Evolutionary conservation across 1,284 basidiomycete species (phyloP).

Genomic region (Rhodotorula sp.): DNA sequence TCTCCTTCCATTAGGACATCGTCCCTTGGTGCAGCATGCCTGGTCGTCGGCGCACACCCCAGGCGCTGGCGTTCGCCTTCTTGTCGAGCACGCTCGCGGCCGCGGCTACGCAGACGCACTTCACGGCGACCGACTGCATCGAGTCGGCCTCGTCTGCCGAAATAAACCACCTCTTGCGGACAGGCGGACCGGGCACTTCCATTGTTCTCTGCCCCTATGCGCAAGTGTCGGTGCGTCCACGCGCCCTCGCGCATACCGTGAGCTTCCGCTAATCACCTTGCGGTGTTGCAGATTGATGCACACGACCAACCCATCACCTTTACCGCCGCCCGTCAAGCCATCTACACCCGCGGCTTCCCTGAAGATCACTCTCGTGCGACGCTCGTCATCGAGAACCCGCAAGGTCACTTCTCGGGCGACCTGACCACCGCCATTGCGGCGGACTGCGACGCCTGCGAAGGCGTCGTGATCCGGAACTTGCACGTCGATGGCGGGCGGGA

Average conservation of each 20-base stretch:
- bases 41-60: not conserved
- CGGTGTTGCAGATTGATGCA: constrained; percentile 20
- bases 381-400: constrained; percentile 25
- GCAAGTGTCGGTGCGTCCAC: constrained; percentile 14
- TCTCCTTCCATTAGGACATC: too few species aligned
- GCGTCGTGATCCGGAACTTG: constrained; percentile 17
- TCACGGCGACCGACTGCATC: constrained; percentile 25
- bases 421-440: constrained; percentile 36
- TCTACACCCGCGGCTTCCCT: constrained; percentile 30
- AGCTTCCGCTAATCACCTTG: not conserved
- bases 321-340: constrained; percentile 30
- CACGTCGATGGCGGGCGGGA: constrained; percentile 37
- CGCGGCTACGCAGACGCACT: constrained; percentile 8
- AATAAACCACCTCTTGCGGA: constrained; percentile 34
- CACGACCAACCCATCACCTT: constrained; percentile 32
- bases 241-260: not conserved
- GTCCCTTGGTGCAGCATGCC: not conserved
- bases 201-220: constrained; percentile 34
- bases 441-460: constrained; percentile 22
- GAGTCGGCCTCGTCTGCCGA: constrained; percentile 15
- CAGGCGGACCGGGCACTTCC: constrained; percentile 22
- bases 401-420: constrained; percentile 26
- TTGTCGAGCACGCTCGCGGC: not conserved
- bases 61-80: not conserved
- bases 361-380: constrained; percentile 36